phyloP scores from a whole-genome alignment of 2,329 filamentous ascomycete species.

The Tolypocladium paradoxum region DNA sequence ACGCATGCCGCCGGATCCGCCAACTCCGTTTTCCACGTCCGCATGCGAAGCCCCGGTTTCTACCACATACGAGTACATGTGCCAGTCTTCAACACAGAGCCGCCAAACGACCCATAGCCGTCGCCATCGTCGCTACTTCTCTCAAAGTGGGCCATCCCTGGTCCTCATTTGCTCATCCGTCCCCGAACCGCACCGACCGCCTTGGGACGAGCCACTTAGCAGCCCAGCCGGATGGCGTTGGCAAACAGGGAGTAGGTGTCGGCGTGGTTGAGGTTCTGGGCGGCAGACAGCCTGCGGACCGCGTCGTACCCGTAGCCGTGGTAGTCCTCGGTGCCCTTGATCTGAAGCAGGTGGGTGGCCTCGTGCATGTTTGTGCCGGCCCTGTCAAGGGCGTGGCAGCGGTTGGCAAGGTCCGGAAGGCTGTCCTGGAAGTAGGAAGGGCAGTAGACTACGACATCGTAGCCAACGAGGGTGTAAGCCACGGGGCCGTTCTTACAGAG shows the following conservation, averaged over 20 bases:
- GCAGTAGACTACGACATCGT: conserved; percentile 51
- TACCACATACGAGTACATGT: no score
- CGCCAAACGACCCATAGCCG: no score
- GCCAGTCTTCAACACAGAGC: no score
- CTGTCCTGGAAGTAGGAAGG: conserved; percentile 45
- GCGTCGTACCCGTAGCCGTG: conserved; percentile 46
- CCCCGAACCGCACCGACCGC: not conserved
- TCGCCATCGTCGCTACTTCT: no score
- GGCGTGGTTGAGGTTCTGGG: conserved; percentile 50
- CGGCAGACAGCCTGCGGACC: conserved; percentile 33
- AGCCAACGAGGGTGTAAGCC: conserved; percentile 48
- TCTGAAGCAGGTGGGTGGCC: conserved; percentile 48
- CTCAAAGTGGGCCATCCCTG: not conserved
- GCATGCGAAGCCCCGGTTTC: not conserved
- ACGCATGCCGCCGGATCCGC: not conserved
- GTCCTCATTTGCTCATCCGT: not conserved
- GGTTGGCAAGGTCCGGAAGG: conserved; percentile 34
- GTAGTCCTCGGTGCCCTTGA: conserved; percentile 47
- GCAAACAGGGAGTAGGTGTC: conserved; percentile 41
- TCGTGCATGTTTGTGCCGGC: conserved; percentile 56
- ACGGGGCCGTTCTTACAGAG: conserved; percentile 41
- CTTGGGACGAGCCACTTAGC: conserved; percentile 16
- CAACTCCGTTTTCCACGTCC: not conserved
- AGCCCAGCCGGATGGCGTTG: conserved; percentile 27
- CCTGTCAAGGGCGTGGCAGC: conserved; percentile 55